Evolutionary conservation across 2,329 filamentous ascomycete genomes (phyloP).

Genomic region (Apiospora pterosperma): DNA sequence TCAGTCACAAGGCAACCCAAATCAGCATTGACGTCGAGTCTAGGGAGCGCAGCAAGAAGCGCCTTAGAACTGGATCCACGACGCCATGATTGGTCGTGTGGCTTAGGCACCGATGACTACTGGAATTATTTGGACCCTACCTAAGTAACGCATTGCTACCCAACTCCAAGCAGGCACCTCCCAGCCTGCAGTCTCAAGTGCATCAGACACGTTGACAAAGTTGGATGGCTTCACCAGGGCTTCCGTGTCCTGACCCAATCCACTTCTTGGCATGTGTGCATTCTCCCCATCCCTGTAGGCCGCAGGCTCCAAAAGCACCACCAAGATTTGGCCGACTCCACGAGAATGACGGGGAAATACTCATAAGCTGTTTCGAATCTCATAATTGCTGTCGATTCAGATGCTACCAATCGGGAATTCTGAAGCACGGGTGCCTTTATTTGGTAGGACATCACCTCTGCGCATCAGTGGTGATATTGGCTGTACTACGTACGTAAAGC

Average conservation of each 20-base stretch:
- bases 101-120: constrained; percentile 25
- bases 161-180: constrained; percentile 30
- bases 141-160: constrained; percentile 40
- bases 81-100: constrained; percentile 25
- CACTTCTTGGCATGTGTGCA: neutral
- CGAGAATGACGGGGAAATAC: neutral
- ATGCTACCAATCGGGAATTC: neutral
- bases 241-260: neutral
- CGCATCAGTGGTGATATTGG: neutral
- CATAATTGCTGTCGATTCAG: neutral
- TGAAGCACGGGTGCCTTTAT: neutral
- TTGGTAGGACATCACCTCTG: neutral
- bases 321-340: neutral
- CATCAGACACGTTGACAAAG: constrained; percentile 14
- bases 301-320: neutral
- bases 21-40: neutral
- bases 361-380: neutral
- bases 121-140: constrained; percentile 29
- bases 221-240: constrained; percentile 6
- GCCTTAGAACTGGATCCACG: constrained; percentile 6
- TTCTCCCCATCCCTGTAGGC: neutral
- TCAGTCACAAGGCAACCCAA: neutral
- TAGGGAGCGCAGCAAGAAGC: neutral
- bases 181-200: constrained; percentile 15
- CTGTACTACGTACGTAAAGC: neutral